Conservation (phyloP, 2,329 filamentous ascomycete genomes). For the Penicillium brasilianum region DNA sequence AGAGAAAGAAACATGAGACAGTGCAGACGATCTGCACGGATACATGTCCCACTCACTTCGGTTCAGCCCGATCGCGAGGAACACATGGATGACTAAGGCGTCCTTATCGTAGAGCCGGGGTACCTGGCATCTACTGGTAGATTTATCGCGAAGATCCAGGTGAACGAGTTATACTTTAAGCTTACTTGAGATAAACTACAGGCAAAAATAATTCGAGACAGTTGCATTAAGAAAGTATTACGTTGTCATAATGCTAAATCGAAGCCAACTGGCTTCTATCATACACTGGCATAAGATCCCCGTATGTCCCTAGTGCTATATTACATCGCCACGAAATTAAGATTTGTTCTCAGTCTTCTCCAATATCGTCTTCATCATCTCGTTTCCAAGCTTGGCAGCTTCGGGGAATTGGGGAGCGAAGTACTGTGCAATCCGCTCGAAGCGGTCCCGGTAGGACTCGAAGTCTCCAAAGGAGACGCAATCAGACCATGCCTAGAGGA, state of each 20-base stretch:
- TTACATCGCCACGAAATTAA: constrained; percentile 16
- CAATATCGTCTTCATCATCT: constrained; percentile 96
- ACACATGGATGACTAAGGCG: constrained; percentile 32
- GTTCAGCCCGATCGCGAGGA: constrained; percentile 25
- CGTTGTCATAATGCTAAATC: not conserved
- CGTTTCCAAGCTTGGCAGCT: constrained; percentile 84
- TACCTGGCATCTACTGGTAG: not conserved
- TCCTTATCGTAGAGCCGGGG: constrained; percentile 11
- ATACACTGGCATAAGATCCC: constrained; percentile 3
- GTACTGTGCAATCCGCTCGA: constrained; percentile 86
- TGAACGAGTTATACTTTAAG: not conserved
- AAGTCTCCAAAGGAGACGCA: constrained; percentile 91
- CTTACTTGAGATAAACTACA: not conserved
- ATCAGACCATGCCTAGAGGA: constrained; percentile 79
- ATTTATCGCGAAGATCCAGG: not conserved
- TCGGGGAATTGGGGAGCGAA: constrained; percentile 90
- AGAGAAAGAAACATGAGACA: not conserved
- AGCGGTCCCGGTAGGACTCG: constrained; percentile 88
- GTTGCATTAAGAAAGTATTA: not conserved
- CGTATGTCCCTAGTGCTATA: constrained; percentile 5
- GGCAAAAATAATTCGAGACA: not conserved
- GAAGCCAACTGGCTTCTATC: not conserved
- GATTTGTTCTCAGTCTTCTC: constrained; percentile 65
- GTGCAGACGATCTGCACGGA: constrained; percentile 15
- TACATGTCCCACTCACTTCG: constrained; percentile 20